Percentiles rank a stretch among this genome's conserved stretches.
Conservation (phyloP, 306 rosid genomes). For the Ormosia semicastrata region DNA sequence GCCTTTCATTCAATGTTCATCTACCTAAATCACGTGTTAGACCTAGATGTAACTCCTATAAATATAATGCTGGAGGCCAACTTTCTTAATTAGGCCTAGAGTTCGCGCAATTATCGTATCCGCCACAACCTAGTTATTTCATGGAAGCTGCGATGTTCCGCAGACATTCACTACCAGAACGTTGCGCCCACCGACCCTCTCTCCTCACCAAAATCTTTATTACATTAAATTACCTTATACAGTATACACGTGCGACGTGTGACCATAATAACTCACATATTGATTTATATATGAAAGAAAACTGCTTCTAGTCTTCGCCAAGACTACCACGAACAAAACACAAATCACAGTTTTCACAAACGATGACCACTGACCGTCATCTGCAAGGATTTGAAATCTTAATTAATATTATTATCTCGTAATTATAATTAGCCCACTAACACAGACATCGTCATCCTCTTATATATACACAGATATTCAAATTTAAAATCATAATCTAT, state of each 20-base stretch:
- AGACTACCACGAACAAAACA: neutral
- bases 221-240: neutral
- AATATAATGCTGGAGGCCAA: neutral
- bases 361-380: slow-evolving; percentile 6
- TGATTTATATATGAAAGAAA: neutral
- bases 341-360: slow-evolving; percentile 20
- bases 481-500: neutral
- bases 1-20: neutral
- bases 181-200: slow-evolving; percentile 8
- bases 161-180: slow-evolving; percentile 9
- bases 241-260: slow-evolving; percentile 27
- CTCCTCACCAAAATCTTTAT: neutral
- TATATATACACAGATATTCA: neutral
- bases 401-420: neutral
- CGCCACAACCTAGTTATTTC: neutral
- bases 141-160: slow-evolving; percentile 38
- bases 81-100: neutral
- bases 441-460: neutral
- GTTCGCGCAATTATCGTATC: slow-evolving; percentile 6
- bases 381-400: neutral
- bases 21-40: neutral
- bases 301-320: slow-evolving; percentile 31
- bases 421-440: neutral
- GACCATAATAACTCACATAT: neutral
- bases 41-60: too few species aligned